These are phyloP conservation scores for Chrysanthemum makinoi DNA, from an alignment of 129 eudicot genomes.

Conservation along the genomic window DNA sequence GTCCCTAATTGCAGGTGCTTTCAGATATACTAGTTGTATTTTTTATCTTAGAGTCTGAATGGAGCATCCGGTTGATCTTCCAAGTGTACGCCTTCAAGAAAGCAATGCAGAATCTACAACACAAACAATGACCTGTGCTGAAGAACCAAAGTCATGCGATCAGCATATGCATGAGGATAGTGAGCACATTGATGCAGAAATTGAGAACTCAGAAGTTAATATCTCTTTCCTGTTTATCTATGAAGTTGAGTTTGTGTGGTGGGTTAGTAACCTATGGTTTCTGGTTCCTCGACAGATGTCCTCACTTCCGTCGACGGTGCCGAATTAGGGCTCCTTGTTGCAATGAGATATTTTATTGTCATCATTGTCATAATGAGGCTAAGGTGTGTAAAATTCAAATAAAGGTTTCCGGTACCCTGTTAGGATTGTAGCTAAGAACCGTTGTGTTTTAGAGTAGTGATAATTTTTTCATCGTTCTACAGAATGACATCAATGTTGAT, in stretches of 20 bases:
- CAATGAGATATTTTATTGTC: conserved; percentile 77
- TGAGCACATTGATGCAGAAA: conserved; percentile 21
- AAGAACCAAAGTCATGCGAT: conserved; percentile 24
- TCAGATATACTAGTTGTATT: conserved; percentile 28
- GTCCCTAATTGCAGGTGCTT: conserved; percentile 71
- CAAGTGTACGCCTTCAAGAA: conserved; percentile 21
- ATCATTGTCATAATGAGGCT: conserved; percentile 83
- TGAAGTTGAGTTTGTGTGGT: background rate
- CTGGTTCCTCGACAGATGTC: conserved; percentile 46
- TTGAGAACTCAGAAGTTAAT: conserved; percentile 19
- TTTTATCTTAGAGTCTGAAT: conserved; percentile 30
- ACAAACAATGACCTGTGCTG: conserved; percentile 1
- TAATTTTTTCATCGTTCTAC: conserved; percentile 26
- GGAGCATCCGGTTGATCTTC: conserved; percentile 38
- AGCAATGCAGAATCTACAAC: conserved; percentile 24
- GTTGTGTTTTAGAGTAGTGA: conserved; percentile 1
- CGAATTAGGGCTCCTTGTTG: conserved; percentile 87
- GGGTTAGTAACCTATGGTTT: background rate
- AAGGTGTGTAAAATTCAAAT: conserved; percentile 45
- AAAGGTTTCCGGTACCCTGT: background rate
- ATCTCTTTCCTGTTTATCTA: background rate
- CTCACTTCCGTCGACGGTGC: conserved; percentile 75
- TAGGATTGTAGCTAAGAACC: background rate
- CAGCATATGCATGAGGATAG: conserved; percentile 25
- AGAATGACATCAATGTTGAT: conserved; percentile 64